These are phyloP conservation scores for Aspergillus latus DNA, from an alignment of 2,329 filamentous ascomycete species.

Conservation along the genomic window DNA sequence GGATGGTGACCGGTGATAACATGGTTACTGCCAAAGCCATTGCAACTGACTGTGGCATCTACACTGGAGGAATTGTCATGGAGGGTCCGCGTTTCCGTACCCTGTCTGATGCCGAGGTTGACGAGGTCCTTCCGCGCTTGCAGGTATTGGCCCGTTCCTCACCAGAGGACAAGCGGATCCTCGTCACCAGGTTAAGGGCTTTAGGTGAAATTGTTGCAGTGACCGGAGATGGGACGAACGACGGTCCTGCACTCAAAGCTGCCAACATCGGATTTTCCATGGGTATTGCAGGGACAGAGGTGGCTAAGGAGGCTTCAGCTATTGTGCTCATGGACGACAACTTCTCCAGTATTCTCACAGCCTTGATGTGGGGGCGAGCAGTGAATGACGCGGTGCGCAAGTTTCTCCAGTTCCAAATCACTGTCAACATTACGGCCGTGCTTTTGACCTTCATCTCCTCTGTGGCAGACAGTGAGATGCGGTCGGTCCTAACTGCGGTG, in stretches of 20 bases:
- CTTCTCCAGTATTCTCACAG: slow-evolving; percentile 61
- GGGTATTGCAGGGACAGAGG: slow-evolving; percentile 63
- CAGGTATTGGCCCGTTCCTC: slow-evolving; percentile 63
- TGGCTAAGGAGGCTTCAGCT: slow-evolving; percentile 63
- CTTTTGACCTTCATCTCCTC: slow-evolving; percentile 81
- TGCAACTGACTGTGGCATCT: slow-evolving; percentile 68
- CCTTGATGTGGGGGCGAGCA: slow-evolving; percentile 63
- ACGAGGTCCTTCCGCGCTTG: slow-evolving; percentile 55
- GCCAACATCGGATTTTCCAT: slow-evolving; percentile 66
- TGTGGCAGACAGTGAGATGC: slow-evolving; percentile 63
- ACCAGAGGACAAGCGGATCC: slow-evolving; percentile 63
- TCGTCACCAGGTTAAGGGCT: slow-evolving; percentile 58
- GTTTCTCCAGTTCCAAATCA: slow-evolving; percentile 60
- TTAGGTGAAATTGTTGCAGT: slow-evolving; percentile 60
- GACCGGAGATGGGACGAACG: slow-evolving; percentile 65
- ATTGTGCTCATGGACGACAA: slow-evolving; percentile 67
- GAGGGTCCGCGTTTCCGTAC: slow-evolving; percentile 65
- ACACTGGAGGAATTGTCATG: slow-evolving; percentile 60
- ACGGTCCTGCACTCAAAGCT: slow-evolving; percentile 61
- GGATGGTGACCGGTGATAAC: slow-evolving; percentile 69
- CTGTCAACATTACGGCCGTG: slow-evolving; percentile 87
- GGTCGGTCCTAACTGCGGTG: slow-evolving; percentile 76
- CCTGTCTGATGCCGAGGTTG: slow-evolving; percentile 57
- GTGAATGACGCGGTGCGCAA: slow-evolving; percentile 67
- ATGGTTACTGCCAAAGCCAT: slow-evolving; percentile 69